phyloP scores from a whole-genome alignment of 2,329 filamentous ascomycete genomes.

The Zymoseptoria brevis region DNA sequence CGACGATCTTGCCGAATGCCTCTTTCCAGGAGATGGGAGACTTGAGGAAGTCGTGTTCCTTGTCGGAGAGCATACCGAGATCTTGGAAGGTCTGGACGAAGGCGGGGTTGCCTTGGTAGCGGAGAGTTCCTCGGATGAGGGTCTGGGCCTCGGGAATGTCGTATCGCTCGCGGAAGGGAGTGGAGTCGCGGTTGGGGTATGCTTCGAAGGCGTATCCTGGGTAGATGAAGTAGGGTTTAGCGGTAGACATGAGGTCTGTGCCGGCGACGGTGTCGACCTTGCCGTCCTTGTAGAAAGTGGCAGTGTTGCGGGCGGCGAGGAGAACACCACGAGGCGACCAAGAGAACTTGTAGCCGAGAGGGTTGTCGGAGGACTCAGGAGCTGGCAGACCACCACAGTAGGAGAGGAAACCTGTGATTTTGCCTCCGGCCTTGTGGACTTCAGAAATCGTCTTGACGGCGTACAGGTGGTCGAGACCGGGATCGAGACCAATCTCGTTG shows the following conservation, averaged over 20 bases:
- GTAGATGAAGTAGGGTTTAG: constrained; percentile 87
- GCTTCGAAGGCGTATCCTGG: constrained; percentile 82
- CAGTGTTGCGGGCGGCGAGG: constrained; percentile 77
- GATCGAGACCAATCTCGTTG: constrained; percentile 84
- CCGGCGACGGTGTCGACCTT: constrained; percentile 50
- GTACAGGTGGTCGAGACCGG: constrained; percentile 67
- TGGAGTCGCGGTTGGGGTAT: constrained; percentile 89
- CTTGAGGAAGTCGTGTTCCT: constrained; percentile 57
- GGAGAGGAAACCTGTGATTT: constrained; percentile 71
- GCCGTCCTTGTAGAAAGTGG: constrained; percentile 73
- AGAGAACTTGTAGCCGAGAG: constrained; percentile 88
- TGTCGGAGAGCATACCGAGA: constrained; percentile 77
- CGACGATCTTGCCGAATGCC: constrained; percentile 69
- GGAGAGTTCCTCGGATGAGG: constrained; percentile 73
- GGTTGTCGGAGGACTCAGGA: constrained; percentile 73
- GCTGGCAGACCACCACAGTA: constrained; percentile 73
- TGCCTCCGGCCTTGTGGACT: constrained; percentile 80
- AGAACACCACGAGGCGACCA: constrained; percentile 71
- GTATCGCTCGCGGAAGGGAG: constrained; percentile 80
- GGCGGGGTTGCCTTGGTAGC: constrained; percentile 84
- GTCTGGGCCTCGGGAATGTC: constrained; percentile 85
- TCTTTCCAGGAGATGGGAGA: constrained; percentile 67
- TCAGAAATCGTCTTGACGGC: constrained; percentile 81
- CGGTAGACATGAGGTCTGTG: constrained; percentile 62
- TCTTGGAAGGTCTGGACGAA: constrained; percentile 84